Base-by-base conservation (phyloP, 345 rosid genomes). In the Firmiana major region DNA sequence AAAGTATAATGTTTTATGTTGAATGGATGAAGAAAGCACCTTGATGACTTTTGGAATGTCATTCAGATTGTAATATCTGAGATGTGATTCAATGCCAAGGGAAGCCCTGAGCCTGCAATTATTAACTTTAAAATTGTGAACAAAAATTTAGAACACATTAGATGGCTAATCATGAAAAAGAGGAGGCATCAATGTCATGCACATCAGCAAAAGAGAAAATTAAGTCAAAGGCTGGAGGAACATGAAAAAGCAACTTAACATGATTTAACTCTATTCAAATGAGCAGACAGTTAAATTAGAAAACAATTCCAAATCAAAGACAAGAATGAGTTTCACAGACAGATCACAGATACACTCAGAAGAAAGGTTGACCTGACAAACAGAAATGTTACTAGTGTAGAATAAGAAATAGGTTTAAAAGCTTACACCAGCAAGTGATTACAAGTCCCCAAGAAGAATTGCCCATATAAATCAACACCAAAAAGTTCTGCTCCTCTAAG, bases 361-460 rank as follows among this genome's bases (percentile, higher is more conserved):
- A 40, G 46, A 63, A 62, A 45, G 49, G 8, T 57, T 31, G 21
- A 64, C 21, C 17, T 12, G 4, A 22, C 43, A 31, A 73, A 73
- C 45, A 49, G 49, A 74, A 81, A 70, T 28, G 22, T 38, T 22
- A 43, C 38, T 26, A 74, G 5, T 1, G 21, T 26, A 43, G 11
- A 24, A 67, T 28, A 53, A 55, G 51, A 40, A 55, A 80, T 74
- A 81, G 75, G 42, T 19, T 71, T 26, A 75, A 84, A 84, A 83
- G 85, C 99, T 88, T 96, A 96, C 99, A 96, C 97, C 83, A 96
- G 79, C 81, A 93, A 86, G 86, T 93, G 92, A 84, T 90, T 82
- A 88, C 95, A 90, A 80, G 98, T 89, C 78, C 97, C 98, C 94
- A 91, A 73, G 92, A 92, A 96, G 79, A 88, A 89, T 81, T 87